Percentiles rank a stretch among this genome's conserved stretches.
Evolutionary conservation across 176 grass and related monocot species (phyloP).

Genomic region (Oryza officinalis): DNA sequence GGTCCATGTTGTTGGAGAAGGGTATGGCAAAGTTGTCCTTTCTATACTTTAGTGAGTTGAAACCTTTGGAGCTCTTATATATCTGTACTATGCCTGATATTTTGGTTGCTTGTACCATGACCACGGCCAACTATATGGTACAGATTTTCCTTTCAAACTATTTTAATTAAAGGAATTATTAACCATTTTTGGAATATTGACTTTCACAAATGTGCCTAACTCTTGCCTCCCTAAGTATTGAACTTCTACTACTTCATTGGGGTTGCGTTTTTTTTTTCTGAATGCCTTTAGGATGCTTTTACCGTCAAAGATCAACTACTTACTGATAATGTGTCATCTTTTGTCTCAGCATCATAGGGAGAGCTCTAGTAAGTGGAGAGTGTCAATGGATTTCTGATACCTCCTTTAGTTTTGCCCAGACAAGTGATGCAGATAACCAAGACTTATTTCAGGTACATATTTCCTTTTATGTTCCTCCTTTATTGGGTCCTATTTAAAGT

Average conservation of each 20-base stretch:
- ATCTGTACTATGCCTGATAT: neutral
- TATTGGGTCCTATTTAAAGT: neutral
- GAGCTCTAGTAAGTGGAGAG: slow-evolving; percentile 56
- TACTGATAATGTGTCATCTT: slow-evolving; percentile 11
- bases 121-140: neutral
- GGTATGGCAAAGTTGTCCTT: slow-evolving; percentile 47
- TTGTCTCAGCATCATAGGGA: slow-evolving; percentile 72
- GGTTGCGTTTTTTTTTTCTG: neutral
- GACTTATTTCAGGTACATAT: slow-evolving; percentile 64
- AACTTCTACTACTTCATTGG: neutral
- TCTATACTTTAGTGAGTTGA: slow-evolving; percentile 8
- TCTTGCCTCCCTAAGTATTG: neutral
- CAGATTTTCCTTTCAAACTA: slow-evolving; percentile 4
- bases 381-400: slow-evolving; percentile 64
- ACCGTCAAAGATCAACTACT: slow-evolving; percentile 2
- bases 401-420: slow-evolving; percentile 41
- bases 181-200: neutral
- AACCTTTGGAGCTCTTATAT: slow-evolving; percentile 29
- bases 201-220: neutral
- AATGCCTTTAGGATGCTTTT: neutral
- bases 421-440: slow-evolving; percentile 44
- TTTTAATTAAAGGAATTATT: neutral
- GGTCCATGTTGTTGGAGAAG: slow-evolving; percentile 90
- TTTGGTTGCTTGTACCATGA: slow-evolving; percentile 22
- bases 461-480: slow-evolving; percentile 22